phyloP scores from a whole-genome alignment of 2,329 filamentous ascomycete genomes.

The Pseudogymnoascus sp. region DNA sequence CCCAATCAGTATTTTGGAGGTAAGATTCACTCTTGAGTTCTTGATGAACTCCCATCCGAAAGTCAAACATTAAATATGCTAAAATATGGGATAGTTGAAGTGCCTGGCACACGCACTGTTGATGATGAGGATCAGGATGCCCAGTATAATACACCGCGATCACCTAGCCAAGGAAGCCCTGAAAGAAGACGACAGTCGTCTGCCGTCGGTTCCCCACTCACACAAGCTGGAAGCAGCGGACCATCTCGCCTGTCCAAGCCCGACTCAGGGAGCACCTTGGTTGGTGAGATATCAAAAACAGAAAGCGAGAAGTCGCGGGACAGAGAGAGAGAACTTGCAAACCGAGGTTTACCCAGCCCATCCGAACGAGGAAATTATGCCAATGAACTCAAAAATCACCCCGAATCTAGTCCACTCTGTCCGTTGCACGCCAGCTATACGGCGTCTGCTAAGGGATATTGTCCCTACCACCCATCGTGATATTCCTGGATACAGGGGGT shows the following conservation, averaged over 20 bases:
- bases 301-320: constrained; percentile 11
- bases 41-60: neutral
- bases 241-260: neutral
- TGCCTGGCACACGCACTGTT: neutral
- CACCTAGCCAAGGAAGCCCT: neutral
- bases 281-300: neutral
- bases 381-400: constrained; percentile 39
- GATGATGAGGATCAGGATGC: neutral
- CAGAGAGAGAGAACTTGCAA: constrained; percentile 17
- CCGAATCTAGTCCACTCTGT: constrained; percentile 39
- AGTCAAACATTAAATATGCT: constrained; percentile 17
- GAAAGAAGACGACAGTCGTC: neutral
- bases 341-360: neutral
- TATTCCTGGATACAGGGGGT: no score
- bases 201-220: neutral
- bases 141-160: neutral
- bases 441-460: constrained; percentile 34
- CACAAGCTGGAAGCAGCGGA: neutral
- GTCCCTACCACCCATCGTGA: constrained; percentile 35
- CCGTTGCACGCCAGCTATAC: constrained; percentile 36
- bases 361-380: constrained; percentile 27
- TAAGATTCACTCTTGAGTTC: neutral
- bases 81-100: constrained; percentile 23
- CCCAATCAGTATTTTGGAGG: neutral
- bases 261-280: neutral